These are phyloP conservation scores for Cocos nucifera DNA, from an alignment of 176 grass and related monocot genomes.

Conservation along the genomic window DNA sequence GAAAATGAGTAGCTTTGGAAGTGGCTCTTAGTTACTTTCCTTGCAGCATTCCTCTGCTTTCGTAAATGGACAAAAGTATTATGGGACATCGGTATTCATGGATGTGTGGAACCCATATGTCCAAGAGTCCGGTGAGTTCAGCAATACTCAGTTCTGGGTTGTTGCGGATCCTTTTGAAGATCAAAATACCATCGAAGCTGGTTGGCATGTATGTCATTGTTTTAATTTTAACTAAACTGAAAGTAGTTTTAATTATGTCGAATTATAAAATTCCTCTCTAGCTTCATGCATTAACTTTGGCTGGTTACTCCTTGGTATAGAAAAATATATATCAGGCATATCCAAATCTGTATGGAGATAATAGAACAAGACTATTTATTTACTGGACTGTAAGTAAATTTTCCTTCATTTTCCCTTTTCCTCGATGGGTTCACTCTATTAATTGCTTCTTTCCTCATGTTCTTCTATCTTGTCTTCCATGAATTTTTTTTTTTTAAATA, in stretches of 20 bases:
- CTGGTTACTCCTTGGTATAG: too few species aligned
- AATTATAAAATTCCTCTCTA: too few species aligned
- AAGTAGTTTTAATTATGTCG: too few species aligned
- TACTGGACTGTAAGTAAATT: constrained; percentile 3
- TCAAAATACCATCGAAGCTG: constrained; percentile 1
- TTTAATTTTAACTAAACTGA: not conserved
- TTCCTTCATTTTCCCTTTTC: not conserved
- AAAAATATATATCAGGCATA: not conserved
- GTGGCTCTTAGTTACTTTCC: not conserved
- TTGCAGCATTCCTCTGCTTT: not conserved
- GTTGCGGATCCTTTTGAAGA: not conserved
- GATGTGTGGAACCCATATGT: not conserved
- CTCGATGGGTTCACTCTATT: not conserved
- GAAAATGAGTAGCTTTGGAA: too few species aligned
- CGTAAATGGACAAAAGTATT: not conserved
- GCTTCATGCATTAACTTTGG: too few species aligned
- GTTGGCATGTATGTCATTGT: not conserved
- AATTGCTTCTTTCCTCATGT: constrained; percentile 10
- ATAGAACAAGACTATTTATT: not conserved
- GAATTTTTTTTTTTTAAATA: too few species aligned
- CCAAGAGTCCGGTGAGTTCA: not conserved
- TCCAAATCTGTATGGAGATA: constrained; percentile 1
- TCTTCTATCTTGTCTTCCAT: not conserved
- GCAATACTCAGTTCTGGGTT: constrained; percentile 3
- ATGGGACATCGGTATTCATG: not conserved